Base-by-base conservation (phyloP, 2,329 filamentous ascomycete genomes). In the Sarocladium strictum region DNA sequence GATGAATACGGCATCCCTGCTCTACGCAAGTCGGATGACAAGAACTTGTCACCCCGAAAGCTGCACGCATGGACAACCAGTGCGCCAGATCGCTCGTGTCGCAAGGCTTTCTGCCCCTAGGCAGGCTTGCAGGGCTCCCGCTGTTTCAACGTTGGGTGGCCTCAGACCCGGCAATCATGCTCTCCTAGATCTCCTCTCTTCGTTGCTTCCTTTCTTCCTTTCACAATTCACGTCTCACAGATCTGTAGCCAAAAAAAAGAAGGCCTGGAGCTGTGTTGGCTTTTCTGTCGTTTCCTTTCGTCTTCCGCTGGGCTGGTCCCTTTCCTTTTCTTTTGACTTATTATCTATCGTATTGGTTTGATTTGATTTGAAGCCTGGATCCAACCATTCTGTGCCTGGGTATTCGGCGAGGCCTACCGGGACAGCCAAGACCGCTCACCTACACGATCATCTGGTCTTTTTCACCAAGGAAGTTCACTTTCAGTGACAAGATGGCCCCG, bases 131-230 rank as follows among this genome's bases (percentile, higher is more conserved):
- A 32, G 56, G 54, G 53, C 12, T 32, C 24, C 45, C 38, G 55
- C 50, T 29, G 38, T 45, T 53, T 33, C 27, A 5, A 40, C 14
- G 15, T 35, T 33, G 47, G 27, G 10, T 11, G 23, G 10, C 5
- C 17, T 21, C 17, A 35, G 23, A 21, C 29, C 43, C 47, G 12
- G 5, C 9, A 12, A 11, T 53, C 55, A 40, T 43, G 56, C 33
- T 56, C 57, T 54, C 54, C 50, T 56, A 54, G 41, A 54, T 52
- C 55, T 61, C 53, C 53, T 58, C 54, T 54, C 37, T 54, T 47
- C 32, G 53, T 47, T 57, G 53, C 56, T 58, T 56, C 55, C 57
- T 33, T 58, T 57, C 57, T 54, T 53, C 52, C 47, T 51, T 35
- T 35, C 51, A 51, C 40, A 54, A 45, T 56, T 53, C 51, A 51